Conservation (phyloP, 306 rosid genomes). For the Abrus precatorius region DNA sequence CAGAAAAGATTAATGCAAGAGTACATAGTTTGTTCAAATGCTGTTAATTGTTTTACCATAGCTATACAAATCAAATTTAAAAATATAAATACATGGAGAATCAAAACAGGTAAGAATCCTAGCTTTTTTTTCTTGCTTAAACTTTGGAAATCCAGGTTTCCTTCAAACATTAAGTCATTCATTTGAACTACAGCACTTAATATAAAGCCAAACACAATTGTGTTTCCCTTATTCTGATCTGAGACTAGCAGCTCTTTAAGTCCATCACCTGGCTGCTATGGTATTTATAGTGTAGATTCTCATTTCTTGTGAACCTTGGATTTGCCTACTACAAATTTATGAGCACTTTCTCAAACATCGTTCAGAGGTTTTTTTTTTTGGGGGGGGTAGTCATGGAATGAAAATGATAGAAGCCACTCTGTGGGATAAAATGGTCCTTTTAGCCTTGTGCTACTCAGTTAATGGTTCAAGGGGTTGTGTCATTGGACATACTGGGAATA, state of each 20-base stretch:
- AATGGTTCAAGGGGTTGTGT: constrained; percentile 13
- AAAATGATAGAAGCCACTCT: not conserved
- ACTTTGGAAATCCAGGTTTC: not conserved
- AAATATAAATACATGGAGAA: not conserved
- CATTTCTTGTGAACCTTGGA: not conserved
- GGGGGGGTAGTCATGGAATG: not conserved
- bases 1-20: constrained; percentile 18
- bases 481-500: not conserved
- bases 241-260: not conserved
- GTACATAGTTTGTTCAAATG: not conserved
- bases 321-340: not conserved
- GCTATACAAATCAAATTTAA: not conserved
- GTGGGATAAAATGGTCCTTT: constrained; percentile 1
- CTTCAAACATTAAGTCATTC: constrained; percentile 1
- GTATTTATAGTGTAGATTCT: constrained; percentile 4
- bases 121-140: not conserved
- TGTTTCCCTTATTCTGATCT: not conserved
- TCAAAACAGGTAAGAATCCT: not conserved
- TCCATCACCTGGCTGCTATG: not conserved
- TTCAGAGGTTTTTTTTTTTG: not conserved
- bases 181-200: not conserved
- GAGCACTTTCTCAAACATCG: not conserved
- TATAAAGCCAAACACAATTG: not conserved
- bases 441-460: not conserved
- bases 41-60: constrained; percentile 14